phyloP scores from a whole-genome alignment of 495 filamentous ascomycete species.

The Penicillium antarcticum region DNA sequence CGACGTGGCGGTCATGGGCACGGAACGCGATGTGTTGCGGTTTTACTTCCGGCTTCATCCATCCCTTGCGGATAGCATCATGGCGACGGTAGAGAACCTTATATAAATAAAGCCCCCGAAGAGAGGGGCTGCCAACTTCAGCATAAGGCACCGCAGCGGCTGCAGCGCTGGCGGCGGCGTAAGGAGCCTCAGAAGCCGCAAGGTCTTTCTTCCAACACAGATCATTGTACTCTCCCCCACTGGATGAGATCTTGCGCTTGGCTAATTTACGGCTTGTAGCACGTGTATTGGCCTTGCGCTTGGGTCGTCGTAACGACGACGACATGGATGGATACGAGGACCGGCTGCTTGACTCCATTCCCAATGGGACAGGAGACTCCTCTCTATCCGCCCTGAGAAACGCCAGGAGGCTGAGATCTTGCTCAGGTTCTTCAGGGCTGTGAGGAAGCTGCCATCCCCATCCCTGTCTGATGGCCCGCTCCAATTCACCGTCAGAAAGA shows the following conservation, averaged over 20 bases:
- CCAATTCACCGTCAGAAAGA: slow-evolving; percentile 78
- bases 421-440: slow-evolving; percentile 70
- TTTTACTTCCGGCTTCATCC: slow-evolving; percentile 81
- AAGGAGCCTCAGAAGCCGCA: slow-evolving; percentile 67
- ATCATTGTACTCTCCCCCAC: slow-evolving; percentile 34
- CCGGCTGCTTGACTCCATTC: slow-evolving; percentile 26
- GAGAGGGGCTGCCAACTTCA: slow-evolving; percentile 68
- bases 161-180: slow-evolving; percentile 79
- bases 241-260: slow-evolving; percentile 53
- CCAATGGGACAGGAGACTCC: slow-evolving; percentile 27
- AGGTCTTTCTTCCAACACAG: slow-evolving; percentile 44
- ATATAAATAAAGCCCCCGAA: slow-evolving; percentile 84
- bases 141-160: slow-evolving; percentile 78
- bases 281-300: slow-evolving; percentile 52
- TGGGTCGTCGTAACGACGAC: slow-evolving; percentile 38
- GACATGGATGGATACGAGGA: slow-evolving; percentile 18
- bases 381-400: slow-evolving; percentile 47
- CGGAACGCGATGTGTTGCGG: slow-evolving; percentile 95
- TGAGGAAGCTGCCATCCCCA: slow-evolving; percentile 98
- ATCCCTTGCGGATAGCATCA: slow-evolving; percentile 80
- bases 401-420: slow-evolving; percentile 62
- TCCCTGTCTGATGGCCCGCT: slow-evolving; percentile 84
- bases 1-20: slow-evolving; percentile 92
- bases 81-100: slow-evolving; percentile 95
- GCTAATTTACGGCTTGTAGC: slow-evolving; percentile 47